A percentile compares a stretch with the other conserved stretches of the same genome.
Conservation (phyloP, 148 eudicot species). For the Camellia sinensis region DNA sequence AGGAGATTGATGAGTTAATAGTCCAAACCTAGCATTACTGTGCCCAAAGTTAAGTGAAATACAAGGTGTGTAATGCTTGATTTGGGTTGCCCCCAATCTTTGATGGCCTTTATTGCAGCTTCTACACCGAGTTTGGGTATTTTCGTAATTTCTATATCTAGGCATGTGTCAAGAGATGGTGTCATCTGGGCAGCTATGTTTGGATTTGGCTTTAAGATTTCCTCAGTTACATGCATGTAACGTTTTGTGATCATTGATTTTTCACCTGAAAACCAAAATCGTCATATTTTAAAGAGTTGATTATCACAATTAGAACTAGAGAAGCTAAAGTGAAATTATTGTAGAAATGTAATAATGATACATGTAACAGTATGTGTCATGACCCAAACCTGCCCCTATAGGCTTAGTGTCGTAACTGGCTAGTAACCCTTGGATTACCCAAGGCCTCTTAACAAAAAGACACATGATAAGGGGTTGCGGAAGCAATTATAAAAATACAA, state of each 20-base stretch:
- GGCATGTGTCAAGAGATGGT: neutral
- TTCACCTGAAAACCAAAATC: constrained; percentile 1
- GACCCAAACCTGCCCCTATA: too few relatives aligned
- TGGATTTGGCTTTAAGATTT: neutral
- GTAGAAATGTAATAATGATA: too few relatives aligned
- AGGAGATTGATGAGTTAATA: constrained; percentile 11
- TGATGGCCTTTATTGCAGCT: neutral
- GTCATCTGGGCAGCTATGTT: neutral
- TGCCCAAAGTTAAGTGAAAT: constrained; percentile 2
- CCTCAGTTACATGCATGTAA: constrained; percentile 6
- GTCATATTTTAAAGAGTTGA: too few relatives aligned
- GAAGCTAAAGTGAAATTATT: too few relatives aligned
- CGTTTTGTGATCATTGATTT: constrained; percentile 7
- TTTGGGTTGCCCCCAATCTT: constrained; percentile 8
- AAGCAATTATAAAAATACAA: too few relatives aligned
- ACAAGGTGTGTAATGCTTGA: constrained; percentile 15
- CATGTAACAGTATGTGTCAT: too few relatives aligned
- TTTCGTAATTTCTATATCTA: neutral
- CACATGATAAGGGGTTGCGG: too few relatives aligned
- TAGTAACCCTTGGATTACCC: too few relatives aligned
- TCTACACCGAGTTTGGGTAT: neutral
- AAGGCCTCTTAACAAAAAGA: too few relatives aligned
- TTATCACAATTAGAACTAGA: too few relatives aligned
- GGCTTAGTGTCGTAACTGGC: too few relatives aligned
- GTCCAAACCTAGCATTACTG: constrained; percentile 13